Evolutionary conservation across 2,329 filamentous ascomycete species (phyloP), one percentile per base, ranked within the genome.

Genomic region (Paraphoma sp.): DNA sequence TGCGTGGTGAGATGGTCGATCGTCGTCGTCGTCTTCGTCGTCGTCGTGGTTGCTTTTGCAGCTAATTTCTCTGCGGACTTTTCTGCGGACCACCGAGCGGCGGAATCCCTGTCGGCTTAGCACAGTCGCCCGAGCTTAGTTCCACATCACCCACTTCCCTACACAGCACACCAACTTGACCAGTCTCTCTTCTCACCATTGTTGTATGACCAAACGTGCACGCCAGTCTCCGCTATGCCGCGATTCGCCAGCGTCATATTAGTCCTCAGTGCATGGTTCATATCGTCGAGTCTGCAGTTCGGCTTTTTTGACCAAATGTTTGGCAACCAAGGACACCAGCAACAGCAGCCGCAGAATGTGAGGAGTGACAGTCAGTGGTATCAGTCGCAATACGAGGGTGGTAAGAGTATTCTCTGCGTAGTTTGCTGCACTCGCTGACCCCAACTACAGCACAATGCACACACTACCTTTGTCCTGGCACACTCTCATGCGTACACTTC

Each of bases 251-350:
- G 76, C 31, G 51, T 80, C 33, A 44, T 76, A 29, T 45, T 77
- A 10, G 53, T 76, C 11, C 57, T 73, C 2, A 55, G 68, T 40
- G 74, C 92, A 14, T 79, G 90, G 48, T 76, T 92, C 29, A 72
- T 91, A 56, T 79, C 86, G 59, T 87, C 83, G 4, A 81, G 84
- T 54, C 92, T 92, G 10, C 94, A 98, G 79, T 98, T 98, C 77
- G 90, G 92, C 74, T 97, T 99, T 85, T 99, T 98, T 80, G 93
- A 97, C 76, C 92, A 98, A 70, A 97, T 98, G 92, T 98, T 99
- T 76, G 85, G 87, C 67, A 82, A 83, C 82, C 86, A 54, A 84
- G 87, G 63, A 78, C 84, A 46, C 76, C 81, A 83, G 42, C 83
- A 84, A 43, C 85, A 86, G 47, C 82, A 84, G 52, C 83, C 88